phyloP scores from a whole-genome alignment of 257 asterid species.

The Nicotiana benthamiana region DNA sequence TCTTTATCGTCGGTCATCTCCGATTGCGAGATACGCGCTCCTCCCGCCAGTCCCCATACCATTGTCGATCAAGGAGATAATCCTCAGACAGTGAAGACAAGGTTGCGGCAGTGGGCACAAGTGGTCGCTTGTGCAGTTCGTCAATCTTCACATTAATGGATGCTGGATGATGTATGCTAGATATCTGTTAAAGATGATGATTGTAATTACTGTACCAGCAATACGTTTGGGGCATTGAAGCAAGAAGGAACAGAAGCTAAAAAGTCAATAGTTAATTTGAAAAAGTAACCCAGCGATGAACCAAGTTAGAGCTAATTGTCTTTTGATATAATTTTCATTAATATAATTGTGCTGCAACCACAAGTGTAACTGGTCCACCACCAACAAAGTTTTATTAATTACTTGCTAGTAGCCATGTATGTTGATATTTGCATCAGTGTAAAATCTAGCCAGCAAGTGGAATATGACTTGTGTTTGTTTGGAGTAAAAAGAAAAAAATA shows the following conservation, averaged over 20 bases:
- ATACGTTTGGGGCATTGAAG: background rate
- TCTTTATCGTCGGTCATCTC: slow-evolving; percentile 20
- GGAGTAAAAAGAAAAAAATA: too few species aligned
- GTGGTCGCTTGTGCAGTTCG: slow-evolving; percentile 72
- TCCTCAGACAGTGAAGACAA: slow-evolving; percentile 64
- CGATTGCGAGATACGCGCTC: slow-evolving; percentile 35
- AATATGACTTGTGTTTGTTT: slow-evolving; percentile 3
- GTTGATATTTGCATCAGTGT: background rate
- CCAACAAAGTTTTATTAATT: slow-evolving; percentile 16
- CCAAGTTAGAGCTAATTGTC: background rate
- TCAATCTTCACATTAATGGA: slow-evolving; percentile 31
- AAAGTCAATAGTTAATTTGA: background rate
- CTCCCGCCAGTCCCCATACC: slow-evolving; percentile 50
- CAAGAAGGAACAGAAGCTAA: background rate
- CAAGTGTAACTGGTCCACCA: slow-evolving; percentile 9
- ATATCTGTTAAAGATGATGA: background rate
- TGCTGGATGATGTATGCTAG: background rate
- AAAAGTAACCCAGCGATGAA: slow-evolving; percentile 3
- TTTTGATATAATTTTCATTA: background rate
- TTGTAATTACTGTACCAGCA: background rate
- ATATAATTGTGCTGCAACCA: background rate
- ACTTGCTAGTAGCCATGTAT: slow-evolving; percentile 19
- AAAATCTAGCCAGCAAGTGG: slow-evolving; percentile 10
- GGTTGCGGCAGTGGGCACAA: slow-evolving; percentile 73
- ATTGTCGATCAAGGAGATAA: slow-evolving; percentile 48